phyloP scores from a whole-genome alignment of 805 yeast genomes.

The Cyberlindnera bimundalis region DNA sequence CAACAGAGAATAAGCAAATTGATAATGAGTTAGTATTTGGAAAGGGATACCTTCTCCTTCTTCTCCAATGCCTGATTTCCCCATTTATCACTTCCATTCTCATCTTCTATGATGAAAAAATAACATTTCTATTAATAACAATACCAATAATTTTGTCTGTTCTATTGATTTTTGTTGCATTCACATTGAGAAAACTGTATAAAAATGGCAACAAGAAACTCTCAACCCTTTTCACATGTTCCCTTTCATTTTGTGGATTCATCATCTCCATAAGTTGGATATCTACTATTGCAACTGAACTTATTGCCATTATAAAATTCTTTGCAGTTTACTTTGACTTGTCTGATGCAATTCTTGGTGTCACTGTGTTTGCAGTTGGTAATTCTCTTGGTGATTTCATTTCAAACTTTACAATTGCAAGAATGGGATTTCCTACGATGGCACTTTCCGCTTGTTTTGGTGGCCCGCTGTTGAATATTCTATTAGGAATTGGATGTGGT shows the following conservation, averaged over 20 bases:
- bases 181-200: constrained; percentile 1
- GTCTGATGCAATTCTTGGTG: constrained; percentile 79
- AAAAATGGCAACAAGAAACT: background rate
- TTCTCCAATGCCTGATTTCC: constrained; percentile 31
- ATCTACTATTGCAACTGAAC: constrained; percentile 40
- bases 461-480: constrained; percentile 76
- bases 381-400: constrained; percentile 89
- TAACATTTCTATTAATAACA: constrained; percentile 3
- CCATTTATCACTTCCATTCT: constrained; percentile 25
- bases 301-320: constrained; percentile 63
- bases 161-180: constrained; percentile 1
- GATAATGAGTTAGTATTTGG: constrained; percentile 22
- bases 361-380: constrained; percentile 90
- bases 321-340: constrained; percentile 57
- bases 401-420: constrained; percentile 78
- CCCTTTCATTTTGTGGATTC: constrained; percentile 54
- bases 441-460: constrained; percentile 95
- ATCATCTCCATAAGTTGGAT: constrained; percentile 68
- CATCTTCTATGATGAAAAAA: constrained; percentile 14
- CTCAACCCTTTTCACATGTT: background rate
- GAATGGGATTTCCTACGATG: constrained; percentile 85
- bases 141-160: constrained; percentile 9
- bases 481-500: constrained; percentile 78
- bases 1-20: constrained; percentile 26
- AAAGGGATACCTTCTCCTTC: constrained; percentile 23